phyloP scores from a whole-genome alignment of 176 grass and related monocot genomes.

The Phragmites australis region DNA sequence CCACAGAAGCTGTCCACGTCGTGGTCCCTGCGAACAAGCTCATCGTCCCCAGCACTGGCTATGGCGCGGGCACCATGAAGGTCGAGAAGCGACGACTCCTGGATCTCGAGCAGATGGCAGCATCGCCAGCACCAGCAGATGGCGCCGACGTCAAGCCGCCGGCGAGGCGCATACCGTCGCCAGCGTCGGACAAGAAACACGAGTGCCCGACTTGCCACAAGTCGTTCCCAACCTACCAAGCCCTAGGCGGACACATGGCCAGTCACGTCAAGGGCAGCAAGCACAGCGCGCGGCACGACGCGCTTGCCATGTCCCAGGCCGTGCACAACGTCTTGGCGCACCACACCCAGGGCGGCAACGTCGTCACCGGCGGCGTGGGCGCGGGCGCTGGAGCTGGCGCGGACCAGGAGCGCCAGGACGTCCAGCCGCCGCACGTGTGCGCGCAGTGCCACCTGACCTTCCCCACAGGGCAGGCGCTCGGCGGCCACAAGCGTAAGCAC shows the following conservation, averaged over 20 bases:
- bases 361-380: neutral
- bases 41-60: neutral
- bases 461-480: conserved; percentile 46
- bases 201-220: conserved; percentile 33
- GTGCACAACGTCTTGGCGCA: conserved; percentile 10
- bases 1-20: neutral
- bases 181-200: conserved; percentile 33
- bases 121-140: neutral
- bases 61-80: neutral
- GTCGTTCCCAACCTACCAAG: conserved; percentile 47
- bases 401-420: neutral
- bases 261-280: conserved; percentile 27
- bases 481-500: conserved; percentile 58
- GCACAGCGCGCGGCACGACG: neutral
- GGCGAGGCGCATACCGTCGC: conserved; percentile 35
- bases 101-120: neutral
- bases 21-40: neutral
- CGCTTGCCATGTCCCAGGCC: neutral
- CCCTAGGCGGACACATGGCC: conserved; percentile 48
- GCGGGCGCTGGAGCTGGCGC: too few relatives aligned
- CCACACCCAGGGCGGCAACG: neutral
- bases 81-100: neutral
- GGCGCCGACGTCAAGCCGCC: neutral
- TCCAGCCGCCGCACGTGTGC: conserved; percentile 17
- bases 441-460: conserved; percentile 14